Conservation (phyloP, 2,329 filamentous ascomycete species). For the Fusarium nelsonii region DNA sequence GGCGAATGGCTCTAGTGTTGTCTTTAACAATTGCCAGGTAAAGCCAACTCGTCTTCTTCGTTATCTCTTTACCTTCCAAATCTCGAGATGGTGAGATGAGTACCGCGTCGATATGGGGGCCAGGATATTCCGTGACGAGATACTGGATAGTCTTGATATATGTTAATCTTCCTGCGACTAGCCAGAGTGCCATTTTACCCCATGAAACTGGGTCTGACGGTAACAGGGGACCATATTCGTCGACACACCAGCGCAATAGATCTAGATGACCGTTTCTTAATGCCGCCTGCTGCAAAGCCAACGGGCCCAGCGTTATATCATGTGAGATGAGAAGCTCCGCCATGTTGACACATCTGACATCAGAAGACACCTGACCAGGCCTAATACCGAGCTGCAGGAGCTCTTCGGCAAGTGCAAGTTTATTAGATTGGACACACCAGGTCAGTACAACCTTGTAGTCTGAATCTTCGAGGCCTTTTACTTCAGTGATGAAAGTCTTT, state of each 20-base stretch:
- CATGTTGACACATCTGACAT: neutral
- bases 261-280: neutral
- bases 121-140: constrained; percentile 13
- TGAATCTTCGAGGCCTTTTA: accelerated
- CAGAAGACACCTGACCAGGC: neutral
- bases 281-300: neutral
- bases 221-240: constrained; percentile 2
- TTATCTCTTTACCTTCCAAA: accelerated
- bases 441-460: neutral
- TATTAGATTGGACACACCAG: neutral
- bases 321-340: constrained; percentile 2
- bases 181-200: neutral
- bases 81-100: neutral
- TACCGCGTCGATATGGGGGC: constrained; percentile 16
- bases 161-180: neutral
- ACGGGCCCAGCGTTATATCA: neutral
- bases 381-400: constrained; percentile 4
- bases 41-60: constrained; percentile 16
- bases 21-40: neutral
- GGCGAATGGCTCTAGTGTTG: neutral
- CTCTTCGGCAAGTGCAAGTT: neutral
- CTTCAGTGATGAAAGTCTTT: neutral
- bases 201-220: neutral
- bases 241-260: constrained; percentile 19
- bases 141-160: neutral